phyloP scores from a whole-genome alignment of 176 grass and related monocot species.

The Areca catechu region DNA sequence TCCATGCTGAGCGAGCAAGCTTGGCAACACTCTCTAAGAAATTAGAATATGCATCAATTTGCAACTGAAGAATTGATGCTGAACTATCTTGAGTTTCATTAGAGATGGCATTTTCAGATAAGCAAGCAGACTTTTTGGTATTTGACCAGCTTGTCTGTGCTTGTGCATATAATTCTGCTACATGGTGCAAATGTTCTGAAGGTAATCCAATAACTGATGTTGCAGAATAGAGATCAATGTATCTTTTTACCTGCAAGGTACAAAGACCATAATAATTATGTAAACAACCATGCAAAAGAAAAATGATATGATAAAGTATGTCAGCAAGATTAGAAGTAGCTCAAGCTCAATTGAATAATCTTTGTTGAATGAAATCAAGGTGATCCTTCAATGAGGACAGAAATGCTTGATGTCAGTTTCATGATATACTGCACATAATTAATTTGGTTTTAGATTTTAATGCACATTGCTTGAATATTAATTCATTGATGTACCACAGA shows the following conservation, averaged over 20 bases:
- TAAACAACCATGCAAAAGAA: neutral
- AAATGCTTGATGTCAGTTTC: too few relatives aligned
- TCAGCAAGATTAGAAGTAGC: too few relatives aligned
- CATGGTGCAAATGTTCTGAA: conserved; percentile 44
- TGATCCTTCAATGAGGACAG: too few relatives aligned
- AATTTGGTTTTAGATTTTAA: too few relatives aligned
- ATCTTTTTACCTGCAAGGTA: conserved; percentile 75
- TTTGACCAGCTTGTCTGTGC: conserved; percentile 53
- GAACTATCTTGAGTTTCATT: conserved; percentile 16
- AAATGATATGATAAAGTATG: neutral
- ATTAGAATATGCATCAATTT: conserved; percentile 66
- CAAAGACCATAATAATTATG: too few relatives aligned
- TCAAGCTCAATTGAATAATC: too few relatives aligned
- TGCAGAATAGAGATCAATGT: conserved; percentile 77
- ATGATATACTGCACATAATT: too few relatives aligned
- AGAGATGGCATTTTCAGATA: conserved; percentile 20
- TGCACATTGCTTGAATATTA: too few relatives aligned
- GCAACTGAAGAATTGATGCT: conserved; percentile 31
- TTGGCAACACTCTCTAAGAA: conserved; percentile 82
- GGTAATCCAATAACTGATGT: conserved; percentile 95
- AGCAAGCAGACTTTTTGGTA: conserved; percentile 27
- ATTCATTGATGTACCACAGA: too few relatives aligned
- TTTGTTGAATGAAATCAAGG: too few relatives aligned
- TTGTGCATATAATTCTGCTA: conserved; percentile 51
- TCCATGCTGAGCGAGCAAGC: conserved; percentile 94